Base-by-base conservation (phyloP, 495 filamentous ascomycete species). In the Aspergillus steynii region DNA sequence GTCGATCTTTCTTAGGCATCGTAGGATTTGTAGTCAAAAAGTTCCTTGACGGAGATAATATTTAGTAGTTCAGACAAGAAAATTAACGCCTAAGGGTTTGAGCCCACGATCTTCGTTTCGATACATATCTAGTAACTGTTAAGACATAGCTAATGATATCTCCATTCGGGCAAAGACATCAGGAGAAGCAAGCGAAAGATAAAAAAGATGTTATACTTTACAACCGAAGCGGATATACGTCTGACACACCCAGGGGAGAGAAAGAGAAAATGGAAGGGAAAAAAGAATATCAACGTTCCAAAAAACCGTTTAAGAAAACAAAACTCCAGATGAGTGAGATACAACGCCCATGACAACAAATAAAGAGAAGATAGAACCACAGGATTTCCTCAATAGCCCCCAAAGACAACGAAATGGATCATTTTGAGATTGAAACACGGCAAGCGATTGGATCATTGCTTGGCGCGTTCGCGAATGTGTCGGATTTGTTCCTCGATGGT, bases 401-500 rank as follows among this genome's bases (percentile, higher is more conserved):
- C 31, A 32, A 32, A 32, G 31, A 32, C 31, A 32, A 7, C 31
- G 31, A 32, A 7, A 32, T 32, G 14, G 46, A 49, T 49, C 46
- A 49, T 49, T 20, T 20, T 20, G 20, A 20, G 20, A 20, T 20
- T 20, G 20, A 20, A 20, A 20, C 20, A 20, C 20, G 20, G 20
- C 20, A 5, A 52, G 20, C 5, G 50, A 32, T 52, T 50, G 31
- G 49, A 59, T 51, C 49, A 55, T 45, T 61, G 45, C 8, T 52
- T 51, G 25, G 29, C 48, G 46, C 74, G 74, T 61, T 81, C 74
- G 57, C 82, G 77, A 52, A 83, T 76, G 54, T 79, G 76, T 50
- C 81, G 61, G 50, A 82, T 76, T 60, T 83, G 81, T 52, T 83
- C 81, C 50, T 81, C 74, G 53, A 80, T 75, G 56, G 79, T 80